These are phyloP conservation scores for Recurvomyces mirabilis DNA, from an alignment of 495 filamentous ascomycete species.

Conservation along the genomic window DNA sequence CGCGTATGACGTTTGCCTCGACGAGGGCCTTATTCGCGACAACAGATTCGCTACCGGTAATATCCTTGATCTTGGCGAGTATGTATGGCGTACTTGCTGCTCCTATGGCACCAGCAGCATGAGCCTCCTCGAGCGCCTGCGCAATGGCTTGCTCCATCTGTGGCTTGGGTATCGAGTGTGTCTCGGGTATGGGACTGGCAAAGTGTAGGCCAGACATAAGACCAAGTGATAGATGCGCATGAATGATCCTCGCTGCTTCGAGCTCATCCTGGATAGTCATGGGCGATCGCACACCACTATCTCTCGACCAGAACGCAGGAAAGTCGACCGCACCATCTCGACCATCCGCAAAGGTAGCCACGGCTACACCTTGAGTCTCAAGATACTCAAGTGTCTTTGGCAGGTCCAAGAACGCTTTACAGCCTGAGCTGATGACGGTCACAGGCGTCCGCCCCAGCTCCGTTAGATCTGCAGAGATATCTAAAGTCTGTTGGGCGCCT, in stretches of 20 bases:
- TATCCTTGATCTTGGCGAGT: constrained; percentile 64
- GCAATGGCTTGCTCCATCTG: constrained; percentile 67
- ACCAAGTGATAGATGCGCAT: constrained; percentile 51
- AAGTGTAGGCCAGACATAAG: constrained; percentile 68
- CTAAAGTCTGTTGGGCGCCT: constrained; percentile 73
- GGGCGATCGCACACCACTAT: constrained; percentile 73
- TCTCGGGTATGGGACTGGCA: constrained; percentile 73
- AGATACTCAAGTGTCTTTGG: constrained; percentile 84
- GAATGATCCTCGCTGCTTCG: constrained; percentile 77
- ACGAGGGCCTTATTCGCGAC: constrained; percentile 67
- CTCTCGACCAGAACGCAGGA: constrained; percentile 79
- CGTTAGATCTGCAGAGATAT: constrained; percentile 89
- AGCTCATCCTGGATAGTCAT: constrained; percentile 56
- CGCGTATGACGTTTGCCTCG: constrained; percentile 66
- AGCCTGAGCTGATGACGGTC: constrained; percentile 78
- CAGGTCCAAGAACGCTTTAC: constrained; percentile 93
- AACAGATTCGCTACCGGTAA: constrained; percentile 62
- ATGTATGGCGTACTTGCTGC: constrained; percentile 85
- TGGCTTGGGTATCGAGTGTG: constrained; percentile 54
- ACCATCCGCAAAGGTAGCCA: constrained; percentile 80
- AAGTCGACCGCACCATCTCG: constrained; percentile 57
- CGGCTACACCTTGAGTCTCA: constrained; percentile 82
- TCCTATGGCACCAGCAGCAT: constrained; percentile 55
- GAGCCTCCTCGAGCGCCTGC: constrained; percentile 60
- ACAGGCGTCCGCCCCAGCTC: constrained; percentile 88